Percentiles rank a stretch among this genome's conserved stretches.
phyloP scores from a whole-genome alignment of 2,329 filamentous ascomycete species.

The Nannizziopsis barbatae region DNA sequence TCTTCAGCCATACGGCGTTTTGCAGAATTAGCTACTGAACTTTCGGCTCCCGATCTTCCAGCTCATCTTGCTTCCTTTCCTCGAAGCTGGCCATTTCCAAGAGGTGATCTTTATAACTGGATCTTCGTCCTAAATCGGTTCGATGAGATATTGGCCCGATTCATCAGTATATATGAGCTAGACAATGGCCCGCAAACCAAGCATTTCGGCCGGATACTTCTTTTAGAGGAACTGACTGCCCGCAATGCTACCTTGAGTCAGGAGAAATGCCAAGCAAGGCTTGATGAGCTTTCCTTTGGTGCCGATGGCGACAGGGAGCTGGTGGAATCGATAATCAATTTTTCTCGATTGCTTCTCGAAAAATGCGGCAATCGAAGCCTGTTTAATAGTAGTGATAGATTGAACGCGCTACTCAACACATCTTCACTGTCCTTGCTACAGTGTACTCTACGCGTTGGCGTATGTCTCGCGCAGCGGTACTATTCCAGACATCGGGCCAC shows the following conservation, averaged over 20 bases:
- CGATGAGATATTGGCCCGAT: constrained; percentile 72
- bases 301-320: constrained; percentile 69
- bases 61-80: constrained; percentile 69
- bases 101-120: constrained; percentile 97
- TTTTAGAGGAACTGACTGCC: constrained; percentile 42
- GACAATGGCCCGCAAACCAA: constrained; percentile 67
- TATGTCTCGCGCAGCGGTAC: constrained; percentile 84
- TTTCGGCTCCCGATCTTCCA: constrained; percentile 65
- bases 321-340: constrained; percentile 67
- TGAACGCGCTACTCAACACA: constrained; percentile 81
- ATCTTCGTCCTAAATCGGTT: constrained; percentile 89
- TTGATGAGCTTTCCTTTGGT: constrained; percentile 53
- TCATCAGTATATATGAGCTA: constrained; percentile 70
- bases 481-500: constrained; percentile 67
- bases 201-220: constrained; percentile 48
- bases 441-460: constrained; percentile 64
- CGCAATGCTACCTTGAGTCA: constrained; percentile 47
- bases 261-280: constrained; percentile 43
- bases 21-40: constrained; percentile 56
- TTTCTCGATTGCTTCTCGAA: constrained; percentile 78
- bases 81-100: constrained; percentile 83
- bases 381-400: constrained; percentile 81
- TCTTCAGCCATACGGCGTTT: constrained; percentile 80
- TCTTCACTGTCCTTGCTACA: constrained; percentile 70
- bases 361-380: constrained; percentile 95